These are phyloP conservation scores for Streptanthus diversifolius DNA, from an alignment of 345 rosid species.

Conservation along the genomic window DNA sequence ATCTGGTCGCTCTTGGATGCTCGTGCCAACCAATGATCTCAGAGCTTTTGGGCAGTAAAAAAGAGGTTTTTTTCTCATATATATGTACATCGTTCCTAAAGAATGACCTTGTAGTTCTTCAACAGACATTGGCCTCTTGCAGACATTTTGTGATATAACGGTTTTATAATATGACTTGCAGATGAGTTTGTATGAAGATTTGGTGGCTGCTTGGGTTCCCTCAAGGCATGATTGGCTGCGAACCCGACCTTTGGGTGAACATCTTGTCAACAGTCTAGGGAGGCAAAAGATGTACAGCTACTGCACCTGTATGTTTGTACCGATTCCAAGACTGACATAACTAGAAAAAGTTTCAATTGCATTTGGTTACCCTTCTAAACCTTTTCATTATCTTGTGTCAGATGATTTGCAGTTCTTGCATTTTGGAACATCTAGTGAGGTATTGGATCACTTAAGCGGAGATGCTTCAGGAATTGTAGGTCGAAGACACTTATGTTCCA, in stretches of 20 bases:
- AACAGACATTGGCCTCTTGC: background rate
- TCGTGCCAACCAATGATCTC: constrained; percentile 68
- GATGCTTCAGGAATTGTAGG: constrained; percentile 77
- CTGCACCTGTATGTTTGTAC: constrained; percentile 65
- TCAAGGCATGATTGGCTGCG: constrained; percentile 83
- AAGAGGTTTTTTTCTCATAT: constrained; percentile 52
- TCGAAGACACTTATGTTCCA: constrained; percentile 88
- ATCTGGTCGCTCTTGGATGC: constrained; percentile 71
- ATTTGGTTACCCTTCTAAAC: constrained; percentile 10
- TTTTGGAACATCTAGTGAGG: constrained; percentile 97
- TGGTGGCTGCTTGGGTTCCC: constrained; percentile 98
- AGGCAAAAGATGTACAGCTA: constrained; percentile 72
- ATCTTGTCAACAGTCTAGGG: constrained; percentile 68
- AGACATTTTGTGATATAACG: background rate
- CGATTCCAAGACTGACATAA: background rate
- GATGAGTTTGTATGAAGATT: constrained; percentile 98
- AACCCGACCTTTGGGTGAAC: constrained; percentile 64
- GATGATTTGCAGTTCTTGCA: constrained; percentile 84
- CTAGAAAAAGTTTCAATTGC: background rate
- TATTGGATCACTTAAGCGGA: constrained; percentile 85
- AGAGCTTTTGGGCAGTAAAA: constrained; percentile 59
- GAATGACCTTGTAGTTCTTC: background rate
- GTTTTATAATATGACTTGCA: constrained; percentile 26
- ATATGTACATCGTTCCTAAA: background rate
- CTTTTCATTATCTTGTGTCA: constrained; percentile 40